Base-by-base conservation (phyloP, 2,329 filamentous ascomycete genomes). In the Xylariaceae sp. region DNA sequence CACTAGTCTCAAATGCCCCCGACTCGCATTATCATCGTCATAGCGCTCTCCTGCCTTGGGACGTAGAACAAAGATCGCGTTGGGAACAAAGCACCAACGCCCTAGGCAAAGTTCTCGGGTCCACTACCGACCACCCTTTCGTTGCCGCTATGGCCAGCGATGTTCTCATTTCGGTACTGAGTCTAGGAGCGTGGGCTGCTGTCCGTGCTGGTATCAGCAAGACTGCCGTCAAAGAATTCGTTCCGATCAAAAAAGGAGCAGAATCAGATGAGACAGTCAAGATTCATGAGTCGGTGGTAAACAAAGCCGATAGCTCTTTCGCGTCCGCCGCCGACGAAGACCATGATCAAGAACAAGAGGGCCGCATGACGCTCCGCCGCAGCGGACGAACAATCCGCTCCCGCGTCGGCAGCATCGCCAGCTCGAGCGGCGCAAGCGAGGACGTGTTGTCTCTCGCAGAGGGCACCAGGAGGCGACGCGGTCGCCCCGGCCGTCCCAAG, bases 101-200 rank as follows among this genome's bases (percentile, higher is more conserved):
- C 3, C 44, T 74, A 12, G 67, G 64, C 37, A 72, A 67, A 57
- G 62, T 77, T 11, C 66, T 76, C 21, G 73, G 69, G 33, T 72
- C 75, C 1, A 68, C 78, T 40, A 69, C 68, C 47, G 76, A 76
- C 42, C 78, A 85, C 56, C 80, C 80, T 0, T 75, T 73, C 19
- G 73, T 84, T 22, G 73, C 74, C 17, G 74, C 72, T 16, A 75
- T 76, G 0, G 77, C 74, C 5, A 75, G 74, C 62, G 82, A 85
- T 60, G 79, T 80, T 2, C 58, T 85, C 12, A 66, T 82, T 27
- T 78, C 74, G 19, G 67, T 69, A 2, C 47, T 78, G 12, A 76
- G 72, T 45, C 60, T 82, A n/a, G 72, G 77, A 1, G 45, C 75
- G 2, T 83, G 80, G 79, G 72, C 75, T n/a, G 76, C 76, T 33